Conservation (phyloP, 1,284 basidiomycete species). For the Inonotus obliquus region DNA sequence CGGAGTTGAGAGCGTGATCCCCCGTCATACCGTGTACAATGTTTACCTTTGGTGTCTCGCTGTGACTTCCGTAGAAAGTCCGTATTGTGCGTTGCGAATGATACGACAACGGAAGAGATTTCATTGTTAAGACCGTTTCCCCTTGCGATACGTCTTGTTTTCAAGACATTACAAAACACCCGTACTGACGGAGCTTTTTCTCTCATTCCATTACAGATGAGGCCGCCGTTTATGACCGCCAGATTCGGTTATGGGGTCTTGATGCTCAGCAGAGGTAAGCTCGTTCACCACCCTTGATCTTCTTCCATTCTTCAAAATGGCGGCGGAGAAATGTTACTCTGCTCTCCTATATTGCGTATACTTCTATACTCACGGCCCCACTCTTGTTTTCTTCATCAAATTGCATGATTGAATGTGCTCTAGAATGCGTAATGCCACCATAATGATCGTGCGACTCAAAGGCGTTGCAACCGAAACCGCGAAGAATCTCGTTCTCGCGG, state of each 20-base stretch:
- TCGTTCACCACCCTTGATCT: not conserved
- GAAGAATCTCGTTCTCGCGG: constrained; percentile 88
- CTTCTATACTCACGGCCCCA: constrained; percentile 18
- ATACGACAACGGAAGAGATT: not conserved
- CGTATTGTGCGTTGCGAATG: not conserved
- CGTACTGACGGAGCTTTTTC: not conserved
- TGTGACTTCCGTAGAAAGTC: constrained; percentile 12
- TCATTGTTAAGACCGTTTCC: not conserved
- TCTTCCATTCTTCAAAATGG: constrained; percentile 2
- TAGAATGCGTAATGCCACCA: constrained; percentile 92
- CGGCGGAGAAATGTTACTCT: not conserved
- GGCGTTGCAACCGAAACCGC: constrained; percentile 93
- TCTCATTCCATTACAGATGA: constrained; percentile 47
- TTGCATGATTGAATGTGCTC: constrained; percentile 4
- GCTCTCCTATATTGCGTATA: not conserved
- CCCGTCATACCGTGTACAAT: not conserved
- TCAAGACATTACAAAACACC: not conserved
- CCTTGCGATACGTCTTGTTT: not conserved
- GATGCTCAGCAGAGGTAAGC: constrained; percentile 91
- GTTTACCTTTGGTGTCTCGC: not conserved
- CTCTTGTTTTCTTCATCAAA: constrained; percentile 4
- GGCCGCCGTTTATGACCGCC: constrained; percentile 90
- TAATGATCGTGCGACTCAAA: constrained; percentile 78
- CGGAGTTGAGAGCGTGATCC: not conserved
- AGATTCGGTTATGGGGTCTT: constrained; percentile 96